These are phyloP conservation scores for Termitomyces titanicus DNA, from an alignment of 768 basidiomycete genomes.

Conservation along the genomic window DNA sequence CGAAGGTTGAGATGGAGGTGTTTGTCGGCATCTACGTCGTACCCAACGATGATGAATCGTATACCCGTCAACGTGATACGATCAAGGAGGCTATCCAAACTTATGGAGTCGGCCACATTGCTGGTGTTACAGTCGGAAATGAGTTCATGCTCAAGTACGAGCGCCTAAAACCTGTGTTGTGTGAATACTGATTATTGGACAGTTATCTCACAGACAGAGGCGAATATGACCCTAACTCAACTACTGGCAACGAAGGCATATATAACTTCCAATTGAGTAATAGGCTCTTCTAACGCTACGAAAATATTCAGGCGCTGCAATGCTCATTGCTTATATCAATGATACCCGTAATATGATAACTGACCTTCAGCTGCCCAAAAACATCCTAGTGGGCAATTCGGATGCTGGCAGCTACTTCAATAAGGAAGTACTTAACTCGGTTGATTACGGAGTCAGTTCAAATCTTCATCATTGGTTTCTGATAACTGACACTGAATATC, in stretches of 20 bases:
- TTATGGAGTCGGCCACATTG: slow-evolving; percentile 74
- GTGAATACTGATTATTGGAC: neutral
- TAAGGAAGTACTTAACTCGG: slow-evolving; percentile 50
- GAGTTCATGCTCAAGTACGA: slow-evolving; percentile 79
- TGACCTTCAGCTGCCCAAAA: slow-evolving; percentile 55
- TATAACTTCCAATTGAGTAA: neutral
- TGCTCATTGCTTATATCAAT: slow-evolving; percentile 61
- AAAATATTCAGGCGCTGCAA: slow-evolving; percentile 42
- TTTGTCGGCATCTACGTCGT: slow-evolving; percentile 68
- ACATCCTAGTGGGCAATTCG: slow-evolving; percentile 70
- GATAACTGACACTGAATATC: neutral
- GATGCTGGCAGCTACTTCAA: slow-evolving; percentile 89
- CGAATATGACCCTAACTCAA: slow-evolving; percentile 52
- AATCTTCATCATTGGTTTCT: neutral
- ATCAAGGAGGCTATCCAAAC: slow-evolving; percentile 67
- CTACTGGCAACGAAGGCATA: slow-evolving; percentile 45
- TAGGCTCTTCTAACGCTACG: neutral
- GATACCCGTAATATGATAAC: slow-evolving; percentile 57
- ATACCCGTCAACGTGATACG: slow-evolving; percentile 62
- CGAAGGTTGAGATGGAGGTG: slow-evolving; percentile 83
- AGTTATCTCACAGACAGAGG: slow-evolving; percentile 57
- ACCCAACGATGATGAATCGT: slow-evolving; percentile 58
- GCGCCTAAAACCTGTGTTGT: neutral
- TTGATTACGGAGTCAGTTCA: slow-evolving; percentile 66
- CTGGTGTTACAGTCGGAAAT: slow-evolving; percentile 87